phyloP scores from a whole-genome alignment of 352 stramenopile genomes.

The Phytopythium ostracodes region DNA sequence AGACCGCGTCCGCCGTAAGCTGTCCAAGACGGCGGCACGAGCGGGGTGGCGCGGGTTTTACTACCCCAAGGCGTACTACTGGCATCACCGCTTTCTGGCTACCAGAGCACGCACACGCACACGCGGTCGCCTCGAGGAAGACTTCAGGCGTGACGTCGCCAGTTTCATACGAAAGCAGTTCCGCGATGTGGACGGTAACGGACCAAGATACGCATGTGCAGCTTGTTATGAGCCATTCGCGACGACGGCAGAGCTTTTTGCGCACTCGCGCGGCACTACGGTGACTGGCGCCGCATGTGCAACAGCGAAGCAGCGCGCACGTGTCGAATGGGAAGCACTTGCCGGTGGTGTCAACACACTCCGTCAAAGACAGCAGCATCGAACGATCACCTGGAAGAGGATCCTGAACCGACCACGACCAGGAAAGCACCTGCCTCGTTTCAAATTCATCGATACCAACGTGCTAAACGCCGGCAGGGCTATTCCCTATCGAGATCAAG shows the following conservation, averaged over 20 bases:
- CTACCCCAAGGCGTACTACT: slow-evolving; percentile 5
- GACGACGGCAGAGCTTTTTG: neutral
- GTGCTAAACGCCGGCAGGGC: neutral
- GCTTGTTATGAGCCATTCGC: slow-evolving; percentile 4
- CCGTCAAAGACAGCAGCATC: neutral
- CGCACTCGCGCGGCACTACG: neutral
- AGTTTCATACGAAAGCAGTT: neutral
- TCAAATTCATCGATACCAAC: neutral
- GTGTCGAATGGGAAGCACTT: neutral
- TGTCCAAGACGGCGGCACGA: neutral
- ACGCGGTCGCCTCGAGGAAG: neutral
- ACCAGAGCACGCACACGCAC: neutral
- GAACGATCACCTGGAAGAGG: neutral
- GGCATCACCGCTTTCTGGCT: slow-evolving; percentile 1
- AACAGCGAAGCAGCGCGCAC: neutral
- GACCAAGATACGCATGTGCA: neutral
- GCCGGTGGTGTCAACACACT: neutral
- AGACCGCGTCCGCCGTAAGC: neutral
- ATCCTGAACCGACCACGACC: neutral
- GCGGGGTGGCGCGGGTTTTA: neutral
- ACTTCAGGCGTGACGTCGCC: neutral
- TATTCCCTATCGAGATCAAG: neutral
- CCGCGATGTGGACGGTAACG: neutral
- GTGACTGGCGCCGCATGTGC: neutral
- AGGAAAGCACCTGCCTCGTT: neutral